Conservation (phyloP, 2,329 filamentous ascomycete genomes). For the Ophiocordyceps unilateralis region DNA sequence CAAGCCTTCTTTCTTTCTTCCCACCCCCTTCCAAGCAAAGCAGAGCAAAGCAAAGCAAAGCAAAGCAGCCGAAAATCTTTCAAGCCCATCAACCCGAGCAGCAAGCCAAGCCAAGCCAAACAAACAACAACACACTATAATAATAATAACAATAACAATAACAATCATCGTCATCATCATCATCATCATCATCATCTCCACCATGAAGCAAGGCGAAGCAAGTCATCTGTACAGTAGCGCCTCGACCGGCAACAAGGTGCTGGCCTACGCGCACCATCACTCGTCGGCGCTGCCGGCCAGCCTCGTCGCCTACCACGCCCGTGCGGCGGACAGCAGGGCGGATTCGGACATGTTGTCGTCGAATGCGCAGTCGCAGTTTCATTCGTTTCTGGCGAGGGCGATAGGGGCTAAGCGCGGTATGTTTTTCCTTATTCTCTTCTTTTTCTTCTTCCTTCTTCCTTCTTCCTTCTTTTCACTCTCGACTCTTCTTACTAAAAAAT, state of each 20-base stretch:
- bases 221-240: conserved; percentile 24
- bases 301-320: conserved; percentile 24
- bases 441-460: no score
- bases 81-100: no score
- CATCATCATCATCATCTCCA: not conserved
- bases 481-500: not conserved
- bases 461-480: not conserved
- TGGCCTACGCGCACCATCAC: conserved; percentile 23
- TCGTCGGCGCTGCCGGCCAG: conserved; percentile 23
- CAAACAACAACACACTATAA: no score
- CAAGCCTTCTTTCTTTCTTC: no score
- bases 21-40: no score
- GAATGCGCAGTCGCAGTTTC: conserved; percentile 22
- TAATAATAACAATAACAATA: no score
- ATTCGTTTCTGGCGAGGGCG: conserved; percentile 22
- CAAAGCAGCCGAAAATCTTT: no score
- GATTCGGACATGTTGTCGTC: conserved; percentile 22
- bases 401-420: conserved; percentile 23
- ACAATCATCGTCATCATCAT: no score
- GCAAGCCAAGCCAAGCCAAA: no score
- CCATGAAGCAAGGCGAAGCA: not conserved
- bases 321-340: conserved; percentile 8
- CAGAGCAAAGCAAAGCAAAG: no score
- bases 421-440: not conserved
- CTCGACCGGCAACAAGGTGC: conserved; percentile 21